A percentile compares a stretch with the other conserved stretches of the same genome.
Conservation (phyloP, 1,284 basidiomycete species). For the Tylopilus sp. region DNA sequence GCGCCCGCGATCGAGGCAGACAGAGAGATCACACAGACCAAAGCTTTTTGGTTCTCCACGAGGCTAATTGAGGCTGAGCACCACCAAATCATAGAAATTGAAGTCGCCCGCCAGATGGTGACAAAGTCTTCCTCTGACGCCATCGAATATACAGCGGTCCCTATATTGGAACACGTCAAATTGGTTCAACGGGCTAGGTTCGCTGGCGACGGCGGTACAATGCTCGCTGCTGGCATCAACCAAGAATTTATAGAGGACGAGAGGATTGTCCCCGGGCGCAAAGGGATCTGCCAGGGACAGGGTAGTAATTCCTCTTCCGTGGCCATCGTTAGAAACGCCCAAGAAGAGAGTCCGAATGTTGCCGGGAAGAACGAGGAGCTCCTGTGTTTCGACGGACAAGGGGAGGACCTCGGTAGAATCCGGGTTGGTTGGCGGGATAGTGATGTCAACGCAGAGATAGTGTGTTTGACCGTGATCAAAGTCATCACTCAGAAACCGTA, state of each 20-base stretch:
- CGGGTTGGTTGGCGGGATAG: slow-evolving; percentile 6
- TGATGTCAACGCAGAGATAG: slow-evolving; percentile 19
- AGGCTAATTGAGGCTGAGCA: slow-evolving; percentile 15
- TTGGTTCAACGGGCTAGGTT: slow-evolving; percentile 8
- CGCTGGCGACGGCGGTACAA: slow-evolving; percentile 14
- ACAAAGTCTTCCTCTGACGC: slow-evolving; percentile 23
- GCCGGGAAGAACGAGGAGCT: slow-evolving; percentile 20
- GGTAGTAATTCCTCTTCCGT: slow-evolving; percentile 20
- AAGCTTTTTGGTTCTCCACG: neutral
- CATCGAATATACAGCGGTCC: slow-evolving; percentile 15
- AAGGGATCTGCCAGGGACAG: slow-evolving; percentile 2
- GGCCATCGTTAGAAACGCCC: slow-evolving; percentile 17
- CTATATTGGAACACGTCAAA: slow-evolving; percentile 9
- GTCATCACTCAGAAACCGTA: slow-evolving; percentile 12
- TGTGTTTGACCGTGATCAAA: neutral
- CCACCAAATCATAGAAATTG: slow-evolving; percentile 13
- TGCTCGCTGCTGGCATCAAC: slow-evolving; percentile 20
- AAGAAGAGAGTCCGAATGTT: slow-evolving; percentile 1
- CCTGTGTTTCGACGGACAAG: slow-evolving; percentile 12
- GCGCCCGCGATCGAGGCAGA: neutral
- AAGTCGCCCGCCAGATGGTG: neutral
- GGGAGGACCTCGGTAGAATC: slow-evolving; percentile 3
- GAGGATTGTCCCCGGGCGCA: neutral
- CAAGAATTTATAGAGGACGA: slow-evolving; percentile 20
- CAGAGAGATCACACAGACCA: neutral